Evolutionary conservation across 768 basidiomycete genomes (phyloP).

Genomic region (Mycena haematopus): DNA sequence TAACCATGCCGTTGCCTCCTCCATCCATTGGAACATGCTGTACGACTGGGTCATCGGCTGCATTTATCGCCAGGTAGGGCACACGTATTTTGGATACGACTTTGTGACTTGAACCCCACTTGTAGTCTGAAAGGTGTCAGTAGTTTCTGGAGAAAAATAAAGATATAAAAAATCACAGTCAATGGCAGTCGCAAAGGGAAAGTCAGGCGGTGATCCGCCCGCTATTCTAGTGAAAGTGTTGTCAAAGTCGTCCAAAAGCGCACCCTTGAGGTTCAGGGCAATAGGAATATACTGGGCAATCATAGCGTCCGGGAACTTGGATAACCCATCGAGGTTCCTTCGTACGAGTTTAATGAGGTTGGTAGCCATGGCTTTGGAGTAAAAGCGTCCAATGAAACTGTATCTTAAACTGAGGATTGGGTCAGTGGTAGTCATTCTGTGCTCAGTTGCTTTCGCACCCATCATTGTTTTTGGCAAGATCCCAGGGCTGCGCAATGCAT

Average conservation of each 20-base stretch:
- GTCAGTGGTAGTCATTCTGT: conserved; percentile 11
- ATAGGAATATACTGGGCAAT: conserved; percentile 54
- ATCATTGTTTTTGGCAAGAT: conserved; percentile 55
- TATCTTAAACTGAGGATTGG: conserved; percentile 53
- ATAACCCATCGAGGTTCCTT: conserved; percentile 55
- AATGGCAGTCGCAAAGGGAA: conserved; percentile 52
- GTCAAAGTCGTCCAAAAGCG: conserved; percentile 66
- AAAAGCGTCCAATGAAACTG: conserved; percentile 67
- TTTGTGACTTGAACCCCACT: conserved; percentile 64
- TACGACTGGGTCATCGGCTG: conserved; percentile 81
- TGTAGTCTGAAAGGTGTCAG: conserved; percentile 36
- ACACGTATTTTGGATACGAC: conserved; percentile 65
- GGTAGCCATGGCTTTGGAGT: conserved; percentile 79
- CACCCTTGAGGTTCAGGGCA: conserved; percentile 55
- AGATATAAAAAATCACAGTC: conserved; percentile 38
- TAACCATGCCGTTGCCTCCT: conserved; percentile 58
- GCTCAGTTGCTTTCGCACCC: conserved; percentile 43
- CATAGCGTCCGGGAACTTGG: conserved; percentile 55
- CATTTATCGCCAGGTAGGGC: conserved; percentile 78
- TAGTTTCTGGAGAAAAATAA: neutral
- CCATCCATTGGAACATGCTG: conserved; percentile 64
- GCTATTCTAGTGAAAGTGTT: conserved; percentile 68
- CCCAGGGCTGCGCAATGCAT: conserved; percentile 53
- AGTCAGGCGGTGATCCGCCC: conserved; percentile 67
- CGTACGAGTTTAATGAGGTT: conserved; percentile 69